phyloP scores from a whole-genome alignment of 1,139 yeast species.

The Magnusiomyces ingens region DNA sequence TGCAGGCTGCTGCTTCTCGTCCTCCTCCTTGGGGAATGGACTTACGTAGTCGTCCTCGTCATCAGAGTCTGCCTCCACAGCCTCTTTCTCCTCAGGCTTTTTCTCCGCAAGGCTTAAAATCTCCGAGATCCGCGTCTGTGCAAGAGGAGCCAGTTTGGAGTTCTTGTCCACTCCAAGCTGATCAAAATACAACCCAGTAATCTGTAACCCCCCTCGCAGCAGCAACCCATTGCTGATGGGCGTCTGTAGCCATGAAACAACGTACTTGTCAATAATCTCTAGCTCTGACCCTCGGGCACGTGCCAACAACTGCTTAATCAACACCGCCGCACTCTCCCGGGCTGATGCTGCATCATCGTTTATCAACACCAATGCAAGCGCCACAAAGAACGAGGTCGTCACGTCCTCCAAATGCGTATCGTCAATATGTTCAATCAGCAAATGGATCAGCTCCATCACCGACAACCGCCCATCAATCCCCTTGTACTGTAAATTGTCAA shows the following conservation, averaged over 20 bases:
- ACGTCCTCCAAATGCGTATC: conserved; percentile 52
- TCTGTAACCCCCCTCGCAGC: conserved; percentile 69
- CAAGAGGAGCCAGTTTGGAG: conserved; percentile 18
- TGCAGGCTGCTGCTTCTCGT: not conserved
- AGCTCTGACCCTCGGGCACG: conserved; percentile 43
- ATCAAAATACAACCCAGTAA: conserved; percentile 56
- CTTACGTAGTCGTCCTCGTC: conserved; percentile 13
- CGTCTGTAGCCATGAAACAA: conserved; percentile 57
- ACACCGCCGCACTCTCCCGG: conserved; percentile 72
- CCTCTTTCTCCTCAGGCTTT: not conserved
- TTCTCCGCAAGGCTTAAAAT: conserved; percentile 19
- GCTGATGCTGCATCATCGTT: conserved; percentile 78
- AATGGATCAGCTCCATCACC: conserved; percentile 78
- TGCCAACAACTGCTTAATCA: conserved; percentile 51
- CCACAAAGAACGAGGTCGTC: conserved; percentile 74
- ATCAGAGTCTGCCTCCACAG: conserved; percentile 19
- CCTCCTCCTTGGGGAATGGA: conserved; percentile 5
- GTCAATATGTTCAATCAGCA: conserved; percentile 61
- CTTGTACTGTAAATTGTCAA: conserved; percentile 79
- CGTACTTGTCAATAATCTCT: conserved; percentile 49
- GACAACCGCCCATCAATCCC: conserved; percentile 84
- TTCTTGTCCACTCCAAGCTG: conserved; percentile 39
- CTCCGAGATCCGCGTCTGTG: conserved; percentile 20
- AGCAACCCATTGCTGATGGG: conserved; percentile 44
- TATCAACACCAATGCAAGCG: conserved; percentile 67